These are phyloP conservation scores for Ogataea angusta DNA, from an alignment of 805 yeast species.

Conservation along the genomic window DNA sequence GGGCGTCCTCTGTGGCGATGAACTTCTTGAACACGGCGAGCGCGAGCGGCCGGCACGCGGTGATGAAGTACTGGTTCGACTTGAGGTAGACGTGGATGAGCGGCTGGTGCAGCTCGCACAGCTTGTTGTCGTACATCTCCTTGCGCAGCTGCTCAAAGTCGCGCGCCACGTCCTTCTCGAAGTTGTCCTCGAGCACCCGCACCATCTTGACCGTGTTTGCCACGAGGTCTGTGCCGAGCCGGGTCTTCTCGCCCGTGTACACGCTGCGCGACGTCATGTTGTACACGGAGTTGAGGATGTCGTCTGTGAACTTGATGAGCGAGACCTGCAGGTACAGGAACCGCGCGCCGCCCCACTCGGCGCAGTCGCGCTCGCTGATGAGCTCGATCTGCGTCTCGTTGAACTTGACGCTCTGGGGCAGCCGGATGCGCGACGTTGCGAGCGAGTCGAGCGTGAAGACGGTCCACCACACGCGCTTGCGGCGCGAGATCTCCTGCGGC, in stretches of 20 bases:
- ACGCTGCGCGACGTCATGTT: conserved; percentile 27
- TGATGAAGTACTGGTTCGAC: conserved; percentile 36
- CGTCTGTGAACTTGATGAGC: conserved; percentile 28
- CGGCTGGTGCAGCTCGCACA: conserved; percentile 18
- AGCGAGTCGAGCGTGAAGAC: conserved; percentile 35
- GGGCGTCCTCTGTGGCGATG: conserved; percentile 17
- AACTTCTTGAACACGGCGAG: conserved; percentile 34
- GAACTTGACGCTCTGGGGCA: conserved; percentile 35
- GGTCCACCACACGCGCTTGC: conserved; percentile 41
- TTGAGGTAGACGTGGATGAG: conserved; percentile 34
- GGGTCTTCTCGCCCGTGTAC: conserved; percentile 19
- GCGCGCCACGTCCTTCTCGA: conserved; percentile 17
- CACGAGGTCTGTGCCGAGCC: conserved; percentile 19
- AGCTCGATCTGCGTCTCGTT: conserved; percentile 34
- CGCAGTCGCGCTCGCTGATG: conserved; percentile 22
- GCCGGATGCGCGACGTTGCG: conserved; percentile 37
- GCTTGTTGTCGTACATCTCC: conserved; percentile 18
- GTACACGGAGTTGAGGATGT: conserved; percentile 34
- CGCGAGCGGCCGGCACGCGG: conserved; percentile 35
- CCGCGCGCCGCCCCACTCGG: conserved; percentile 32
- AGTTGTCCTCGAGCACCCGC: conserved; percentile 23
- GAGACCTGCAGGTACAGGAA: conserved; percentile 29
- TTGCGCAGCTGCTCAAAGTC: conserved; percentile 22
- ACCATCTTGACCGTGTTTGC: conserved; percentile 21
- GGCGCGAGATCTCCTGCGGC: conserved; percentile 26